Evolutionary conservation across 208 protist species (phyloP).

Genomic region (Tetramitus jugosus): DNA sequence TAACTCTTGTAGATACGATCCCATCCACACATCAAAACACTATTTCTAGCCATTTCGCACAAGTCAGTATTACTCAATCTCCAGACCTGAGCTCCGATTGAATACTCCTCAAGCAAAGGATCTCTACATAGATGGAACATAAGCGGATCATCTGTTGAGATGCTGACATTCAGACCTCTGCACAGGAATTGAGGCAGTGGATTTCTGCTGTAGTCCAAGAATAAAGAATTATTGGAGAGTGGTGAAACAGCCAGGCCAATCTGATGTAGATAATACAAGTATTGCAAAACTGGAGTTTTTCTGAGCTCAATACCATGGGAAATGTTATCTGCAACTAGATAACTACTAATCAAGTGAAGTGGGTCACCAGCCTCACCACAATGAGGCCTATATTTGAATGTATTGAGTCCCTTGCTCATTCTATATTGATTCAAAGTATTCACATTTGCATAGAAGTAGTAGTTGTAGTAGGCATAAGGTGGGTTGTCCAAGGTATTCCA

Average conservation of each 20-base stretch:
- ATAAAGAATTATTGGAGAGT: conserved; percentile 97
- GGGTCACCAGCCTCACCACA: conserved; percentile 81
- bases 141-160: conserved; percentile 90
- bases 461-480: conserved; percentile 96
- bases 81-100: conserved; percentile 92
- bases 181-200: conserved; percentile 92
- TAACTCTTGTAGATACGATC: conserved; percentile 76
- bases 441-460: conserved; percentile 98
- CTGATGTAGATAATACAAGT: conserved; percentile 96
- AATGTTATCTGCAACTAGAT: conserved; percentile 84
- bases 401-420: conserved; percentile 70
- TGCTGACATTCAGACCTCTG: conserved; percentile 90
- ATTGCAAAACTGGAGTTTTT: conserved; percentile 82
- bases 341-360: conserved; percentile 78
- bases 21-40: conserved; percentile 86
- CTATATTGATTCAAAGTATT: conserved; percentile 90
- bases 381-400: conserved; percentile 94
- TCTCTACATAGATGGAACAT: conserved; percentile 96
- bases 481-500: conserved; percentile 91
- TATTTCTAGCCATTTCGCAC: conserved; percentile 96
- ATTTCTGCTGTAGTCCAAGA: conserved; percentile 90
- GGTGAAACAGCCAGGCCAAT: conserved; percentile 96
- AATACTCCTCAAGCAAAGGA: conserved; percentile 97
- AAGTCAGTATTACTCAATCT: conserved; percentile 89
- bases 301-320: conserved; percentile 91